Evolutionary conservation across 23 red algal species (phyloP).

Genomic region (Gracilariopsis chorda): DNA sequence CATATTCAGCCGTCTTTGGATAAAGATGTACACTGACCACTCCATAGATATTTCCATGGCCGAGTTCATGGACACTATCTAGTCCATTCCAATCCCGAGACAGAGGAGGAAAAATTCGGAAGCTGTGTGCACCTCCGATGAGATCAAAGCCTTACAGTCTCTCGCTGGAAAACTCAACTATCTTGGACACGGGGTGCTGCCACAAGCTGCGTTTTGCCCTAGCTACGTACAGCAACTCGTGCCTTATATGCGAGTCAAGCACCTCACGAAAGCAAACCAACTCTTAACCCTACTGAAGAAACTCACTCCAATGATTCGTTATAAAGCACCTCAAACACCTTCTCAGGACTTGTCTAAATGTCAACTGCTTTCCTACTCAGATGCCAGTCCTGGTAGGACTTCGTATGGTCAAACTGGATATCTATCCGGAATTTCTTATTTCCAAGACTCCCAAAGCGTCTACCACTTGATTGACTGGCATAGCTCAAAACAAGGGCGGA

Average conservation of each 20-base stretch:
- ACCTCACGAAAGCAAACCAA: constrained; percentile 9
- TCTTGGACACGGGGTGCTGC: constrained; percentile 9
- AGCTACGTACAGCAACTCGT: constrained; percentile 28
- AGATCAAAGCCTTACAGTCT: background rate
- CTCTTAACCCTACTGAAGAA: background rate
- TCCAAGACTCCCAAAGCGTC: too few relatives aligned
- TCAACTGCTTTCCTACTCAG: constrained; percentile 11
- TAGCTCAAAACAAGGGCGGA: too few relatives aligned
- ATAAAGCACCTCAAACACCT: background rate
- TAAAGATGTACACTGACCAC: background rate
- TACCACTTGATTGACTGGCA: too few relatives aligned
- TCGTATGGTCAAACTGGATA: constrained; percentile 49
- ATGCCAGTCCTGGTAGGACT: constrained; percentile 24
- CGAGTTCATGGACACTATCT: constrained; percentile 16
- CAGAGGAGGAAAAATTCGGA: background rate
- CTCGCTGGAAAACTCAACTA: constrained; percentile 15
- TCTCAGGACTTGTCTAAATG: background rate
- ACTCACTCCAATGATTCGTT: background rate
- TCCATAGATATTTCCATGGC: constrained; percentile 17
- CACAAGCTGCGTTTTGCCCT: constrained; percentile 17
- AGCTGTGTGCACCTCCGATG: background rate
- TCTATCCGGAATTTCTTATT: constrained; percentile 12
- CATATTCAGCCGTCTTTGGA: constrained; percentile 21
- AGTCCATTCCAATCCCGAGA: background rate
- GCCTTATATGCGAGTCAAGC: background rate